These are phyloP conservation scores for Clathrospora elynae DNA, from an alignment of 2,329 filamentous ascomycete genomes.

Conservation along the genomic window DNA sequence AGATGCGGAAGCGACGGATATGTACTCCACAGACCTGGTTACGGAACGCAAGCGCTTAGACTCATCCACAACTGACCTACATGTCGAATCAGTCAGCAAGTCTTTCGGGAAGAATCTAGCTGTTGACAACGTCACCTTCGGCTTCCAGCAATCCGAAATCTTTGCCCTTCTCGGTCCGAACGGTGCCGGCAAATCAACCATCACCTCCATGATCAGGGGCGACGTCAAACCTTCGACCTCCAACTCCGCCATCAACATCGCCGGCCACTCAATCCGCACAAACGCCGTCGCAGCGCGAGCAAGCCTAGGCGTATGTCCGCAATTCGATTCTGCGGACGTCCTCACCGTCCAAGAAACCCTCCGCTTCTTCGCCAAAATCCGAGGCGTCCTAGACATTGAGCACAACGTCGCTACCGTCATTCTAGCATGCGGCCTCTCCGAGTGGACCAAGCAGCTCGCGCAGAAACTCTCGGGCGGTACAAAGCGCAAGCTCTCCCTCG, in stretches of 20 bases:
- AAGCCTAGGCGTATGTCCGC: constrained; percentile 84
- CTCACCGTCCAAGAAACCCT: constrained; percentile 89
- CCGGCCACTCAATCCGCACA: constrained; percentile 71
- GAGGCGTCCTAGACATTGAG: constrained; percentile 74
- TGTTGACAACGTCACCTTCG: constrained; percentile 83
- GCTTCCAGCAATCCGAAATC: constrained; percentile 75
- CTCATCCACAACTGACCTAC: constrained; percentile 72
- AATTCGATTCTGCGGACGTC: constrained; percentile 73
- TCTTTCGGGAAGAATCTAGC: constrained; percentile 66
- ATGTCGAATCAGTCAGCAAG: constrained; percentile 77
- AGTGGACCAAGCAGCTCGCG: constrained; percentile 74
- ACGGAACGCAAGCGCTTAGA: constrained; percentile 65
- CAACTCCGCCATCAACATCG: constrained; percentile 75
- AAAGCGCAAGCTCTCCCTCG: constrained; percentile 85
- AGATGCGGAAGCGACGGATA: constrained; percentile 60
- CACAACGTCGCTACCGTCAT: constrained; percentile 79
- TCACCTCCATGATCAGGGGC: constrained; percentile 83
- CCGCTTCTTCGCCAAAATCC: constrained; percentile 80
- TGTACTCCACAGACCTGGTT: constrained; percentile 61
- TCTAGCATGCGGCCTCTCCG: constrained; percentile 73
- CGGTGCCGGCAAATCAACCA: constrained; percentile 87
- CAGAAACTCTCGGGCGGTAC: constrained; percentile 82
- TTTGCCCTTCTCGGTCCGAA: constrained; percentile 90
- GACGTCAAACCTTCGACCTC: constrained; percentile 71
- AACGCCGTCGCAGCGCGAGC: constrained; percentile 67